Conservation (phyloP, 2,329 filamentous ascomycete genomes). For the Fusarium xyrophilum region DNA sequence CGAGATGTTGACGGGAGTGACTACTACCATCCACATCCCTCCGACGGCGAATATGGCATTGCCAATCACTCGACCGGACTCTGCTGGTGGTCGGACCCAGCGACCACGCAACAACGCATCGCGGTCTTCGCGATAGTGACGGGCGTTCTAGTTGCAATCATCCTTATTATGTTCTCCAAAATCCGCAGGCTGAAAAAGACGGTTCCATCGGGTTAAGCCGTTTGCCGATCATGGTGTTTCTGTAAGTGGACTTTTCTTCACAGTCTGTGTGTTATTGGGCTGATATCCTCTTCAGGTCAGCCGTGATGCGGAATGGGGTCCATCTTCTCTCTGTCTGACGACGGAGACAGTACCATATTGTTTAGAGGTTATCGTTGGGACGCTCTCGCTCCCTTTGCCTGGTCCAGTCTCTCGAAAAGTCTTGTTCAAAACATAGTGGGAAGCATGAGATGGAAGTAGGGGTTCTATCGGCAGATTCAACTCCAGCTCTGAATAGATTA, state of each 20-base stretch:
- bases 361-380: no score
- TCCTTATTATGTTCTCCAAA: not conserved
- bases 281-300: not conserved
- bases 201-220: not conserved
- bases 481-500: constrained; percentile 33
- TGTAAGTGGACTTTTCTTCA: not conserved
- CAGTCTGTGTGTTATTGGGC: not conserved
- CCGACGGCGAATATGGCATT: not conserved
- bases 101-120: not conserved
- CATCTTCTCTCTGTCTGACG: not conserved
- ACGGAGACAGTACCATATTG: not conserved
- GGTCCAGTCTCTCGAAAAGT: not conserved
- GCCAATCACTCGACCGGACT: not conserved
- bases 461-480: not conserved
- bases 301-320: not conserved
- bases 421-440: not conserved
- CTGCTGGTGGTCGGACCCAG: not conserved
- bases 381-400: not conserved
- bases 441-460: not conserved
- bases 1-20: not conserved
- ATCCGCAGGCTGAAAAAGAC: not conserved
- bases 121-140: not conserved
- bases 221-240: not conserved
- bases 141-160: not conserved
- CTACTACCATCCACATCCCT: not conserved